Percentiles rank a stretch among this genome's conserved stretches.
Conservation (phyloP, 352 stramenopile species). For the Phytophthora litchii region DNA sequence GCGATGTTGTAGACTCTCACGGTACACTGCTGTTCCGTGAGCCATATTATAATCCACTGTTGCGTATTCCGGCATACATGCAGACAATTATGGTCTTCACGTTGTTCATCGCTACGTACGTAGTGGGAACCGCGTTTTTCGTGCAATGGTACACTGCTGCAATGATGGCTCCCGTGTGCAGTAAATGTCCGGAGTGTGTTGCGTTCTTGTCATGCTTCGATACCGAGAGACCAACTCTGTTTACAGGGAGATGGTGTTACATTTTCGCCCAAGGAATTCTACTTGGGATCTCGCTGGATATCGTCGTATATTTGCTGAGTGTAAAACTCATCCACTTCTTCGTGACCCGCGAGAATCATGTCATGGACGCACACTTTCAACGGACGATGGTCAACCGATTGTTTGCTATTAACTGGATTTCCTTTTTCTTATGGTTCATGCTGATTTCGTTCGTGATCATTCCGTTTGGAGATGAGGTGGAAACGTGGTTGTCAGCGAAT, state of each 20-base stretch:
- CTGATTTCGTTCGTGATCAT: slow-evolving; percentile 89
- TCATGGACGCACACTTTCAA: slow-evolving; percentile 81
- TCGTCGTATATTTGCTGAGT: slow-evolving; percentile 85
- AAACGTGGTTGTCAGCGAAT: slow-evolving; percentile 80
- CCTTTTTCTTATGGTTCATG: slow-evolving; percentile 91
- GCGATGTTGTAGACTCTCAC: slow-evolving; percentile 76
- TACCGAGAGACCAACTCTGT: slow-evolving; percentile 71
- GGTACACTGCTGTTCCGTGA: slow-evolving; percentile 78
- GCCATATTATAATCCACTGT: slow-evolving; percentile 83
- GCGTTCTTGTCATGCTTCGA: slow-evolving; percentile 87
- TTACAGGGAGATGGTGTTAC: slow-evolving; percentile 81
- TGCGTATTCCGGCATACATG: slow-evolving; percentile 78
- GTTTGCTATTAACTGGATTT: slow-evolving; percentile 91
- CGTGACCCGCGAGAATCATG: slow-evolving; percentile 84
- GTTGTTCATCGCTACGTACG: slow-evolving; percentile 82
- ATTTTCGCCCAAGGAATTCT: slow-evolving; percentile 85
- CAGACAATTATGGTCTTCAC: slow-evolving; percentile 83
- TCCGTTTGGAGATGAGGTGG: slow-evolving; percentile 79
- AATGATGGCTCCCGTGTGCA: slow-evolving; percentile 86
- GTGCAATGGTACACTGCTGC: slow-evolving; percentile 88
- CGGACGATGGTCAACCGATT: slow-evolving; percentile 86
- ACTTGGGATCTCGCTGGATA: slow-evolving; percentile 82
- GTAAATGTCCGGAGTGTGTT: slow-evolving; percentile 70
- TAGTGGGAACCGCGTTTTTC: slow-evolving; percentile 84
- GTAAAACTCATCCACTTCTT: slow-evolving; percentile 87